Conservation (phyloP, 371 early-diverging fungal species). For the Rhizomucor miehei region DNA sequence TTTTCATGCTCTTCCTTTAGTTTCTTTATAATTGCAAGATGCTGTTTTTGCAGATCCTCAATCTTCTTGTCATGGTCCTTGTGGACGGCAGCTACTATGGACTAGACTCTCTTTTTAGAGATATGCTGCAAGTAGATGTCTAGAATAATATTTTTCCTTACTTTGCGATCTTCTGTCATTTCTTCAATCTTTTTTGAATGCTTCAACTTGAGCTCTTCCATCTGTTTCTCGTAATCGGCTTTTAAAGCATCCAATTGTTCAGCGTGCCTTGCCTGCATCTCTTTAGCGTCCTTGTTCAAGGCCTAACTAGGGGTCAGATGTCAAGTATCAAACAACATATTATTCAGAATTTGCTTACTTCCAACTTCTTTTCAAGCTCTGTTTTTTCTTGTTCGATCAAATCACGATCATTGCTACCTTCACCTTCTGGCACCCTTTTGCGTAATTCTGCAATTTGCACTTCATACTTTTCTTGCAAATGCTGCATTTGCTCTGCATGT, state of each 20-base stretch:
- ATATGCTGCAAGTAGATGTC: too few relatives aligned
- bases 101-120: too few relatives aligned
- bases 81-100: conserved; percentile 7
- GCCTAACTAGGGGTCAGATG: too few relatives aligned
- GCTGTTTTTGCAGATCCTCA: not conserved
- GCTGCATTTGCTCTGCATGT: conserved; percentile 9
- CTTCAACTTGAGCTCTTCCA: too few relatives aligned
- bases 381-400: not conserved
- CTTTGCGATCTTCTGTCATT: too few relatives aligned
- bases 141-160: too few relatives aligned
- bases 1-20: not conserved
- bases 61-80: conserved; percentile 11
- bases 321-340: too few relatives aligned
- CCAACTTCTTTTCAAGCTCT: conserved; percentile 7
- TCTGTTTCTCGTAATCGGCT: too few relatives aligned
- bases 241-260: too few relatives aligned
- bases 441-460: conserved; percentile 2
- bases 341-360: not conserved
- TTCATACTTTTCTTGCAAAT: conserved; percentile 10
- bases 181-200: too few relatives aligned
- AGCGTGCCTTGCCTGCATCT: too few relatives aligned
- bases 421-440: conserved; percentile 1
- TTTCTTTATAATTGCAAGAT: not conserved
- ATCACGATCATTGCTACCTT: conserved; percentile 12
- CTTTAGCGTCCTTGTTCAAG: too few relatives aligned